Conservation (phyloP, 1,284 basidiomycete species). For the Laetiporus sulphureus region DNA sequence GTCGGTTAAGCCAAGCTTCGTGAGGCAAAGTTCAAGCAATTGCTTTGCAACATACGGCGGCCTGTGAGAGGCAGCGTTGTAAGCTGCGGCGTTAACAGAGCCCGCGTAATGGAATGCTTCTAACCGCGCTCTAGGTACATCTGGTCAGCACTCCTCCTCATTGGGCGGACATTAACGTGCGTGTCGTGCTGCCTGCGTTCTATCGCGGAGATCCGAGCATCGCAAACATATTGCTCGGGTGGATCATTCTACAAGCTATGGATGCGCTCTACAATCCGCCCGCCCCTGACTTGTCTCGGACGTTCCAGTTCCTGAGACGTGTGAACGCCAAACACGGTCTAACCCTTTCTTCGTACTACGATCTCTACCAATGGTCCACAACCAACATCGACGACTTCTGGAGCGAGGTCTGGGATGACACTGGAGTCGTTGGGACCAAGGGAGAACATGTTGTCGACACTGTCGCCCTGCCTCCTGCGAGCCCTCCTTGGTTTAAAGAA, state of each 20-base stretch:
- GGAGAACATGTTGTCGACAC: conserved; percentile 56
- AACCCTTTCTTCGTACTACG: conserved; percentile 50
- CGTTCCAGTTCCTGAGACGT: conserved; percentile 47
- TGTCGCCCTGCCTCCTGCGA: conserved; percentile 53
- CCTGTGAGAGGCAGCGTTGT: conserved; percentile 3
- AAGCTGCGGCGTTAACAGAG: conserved; percentile 9
- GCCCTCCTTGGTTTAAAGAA: conserved; percentile 72
- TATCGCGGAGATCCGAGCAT: too few species aligned
- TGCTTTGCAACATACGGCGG: background rate
- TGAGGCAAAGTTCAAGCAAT: background rate
- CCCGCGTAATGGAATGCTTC: conserved; percentile 1
- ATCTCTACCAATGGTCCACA: conserved; percentile 71
- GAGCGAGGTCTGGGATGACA: conserved; percentile 74
- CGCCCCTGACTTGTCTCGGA: conserved; percentile 42
- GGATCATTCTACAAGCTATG: background rate
- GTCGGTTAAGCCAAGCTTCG: background rate
- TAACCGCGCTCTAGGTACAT: conserved; percentile 4
- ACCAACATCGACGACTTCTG: conserved; percentile 63
- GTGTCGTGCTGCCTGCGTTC: too few species aligned
- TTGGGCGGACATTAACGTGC: too few species aligned
- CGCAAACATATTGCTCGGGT: too few species aligned
- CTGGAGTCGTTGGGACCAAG: conserved; percentile 58
- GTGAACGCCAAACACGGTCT: conserved; percentile 50
- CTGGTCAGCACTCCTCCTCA: too few species aligned
- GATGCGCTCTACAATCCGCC: conserved; percentile 41